A percentile compares a stretch with the other conserved stretches of the same genome.
These are phyloP conservation scores for Geotrichum ghanense DNA, from an alignment of 805 yeast genomes.

Conservation along the genomic window DNA sequence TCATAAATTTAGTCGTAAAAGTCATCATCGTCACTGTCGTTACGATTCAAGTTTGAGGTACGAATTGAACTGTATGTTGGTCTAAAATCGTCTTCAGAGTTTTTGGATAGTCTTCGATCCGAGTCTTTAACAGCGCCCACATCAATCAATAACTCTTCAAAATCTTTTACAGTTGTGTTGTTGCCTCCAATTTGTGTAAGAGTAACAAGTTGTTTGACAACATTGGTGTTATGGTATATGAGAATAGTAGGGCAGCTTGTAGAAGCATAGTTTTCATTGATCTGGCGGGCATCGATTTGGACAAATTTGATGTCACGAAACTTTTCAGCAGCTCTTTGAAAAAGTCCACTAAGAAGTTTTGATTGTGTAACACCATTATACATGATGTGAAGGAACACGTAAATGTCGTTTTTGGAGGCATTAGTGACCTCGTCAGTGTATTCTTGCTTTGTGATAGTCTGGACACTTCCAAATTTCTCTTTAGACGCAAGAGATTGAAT, in stretches of 20 bases:
- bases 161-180: slow-evolving; percentile 52
- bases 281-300: slow-evolving; percentile 83
- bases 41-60: not conserved
- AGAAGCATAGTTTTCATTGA: slow-evolving; percentile 88
- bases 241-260: slow-evolving; percentile 83
- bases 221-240: slow-evolving; percentile 67
- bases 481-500: slow-evolving; percentile 45
- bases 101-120: slow-evolving; percentile 54
- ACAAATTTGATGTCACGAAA: slow-evolving; percentile 81
- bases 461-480: slow-evolving; percentile 61
- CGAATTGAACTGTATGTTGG: slow-evolving; percentile 8
- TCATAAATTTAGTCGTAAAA: slow-evolving; percentile 1
- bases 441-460: slow-evolving; percentile 76
- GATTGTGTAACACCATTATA: slow-evolving; percentile 54
- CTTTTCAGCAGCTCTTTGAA: slow-evolving; percentile 46
- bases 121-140: slow-evolving; percentile 51
- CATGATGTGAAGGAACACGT: slow-evolving; percentile 71
- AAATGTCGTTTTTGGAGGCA: slow-evolving; percentile 47
- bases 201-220: slow-evolving; percentile 72
- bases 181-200: slow-evolving; percentile 77
- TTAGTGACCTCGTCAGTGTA: slow-evolving; percentile 77
- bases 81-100: slow-evolving; percentile 31
- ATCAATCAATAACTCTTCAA: slow-evolving; percentile 62
- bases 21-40: slow-evolving; percentile 7
- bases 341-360: slow-evolving; percentile 51